Conservation (phyloP, 257 asterid species). For the Fraxinus americana region DNA sequence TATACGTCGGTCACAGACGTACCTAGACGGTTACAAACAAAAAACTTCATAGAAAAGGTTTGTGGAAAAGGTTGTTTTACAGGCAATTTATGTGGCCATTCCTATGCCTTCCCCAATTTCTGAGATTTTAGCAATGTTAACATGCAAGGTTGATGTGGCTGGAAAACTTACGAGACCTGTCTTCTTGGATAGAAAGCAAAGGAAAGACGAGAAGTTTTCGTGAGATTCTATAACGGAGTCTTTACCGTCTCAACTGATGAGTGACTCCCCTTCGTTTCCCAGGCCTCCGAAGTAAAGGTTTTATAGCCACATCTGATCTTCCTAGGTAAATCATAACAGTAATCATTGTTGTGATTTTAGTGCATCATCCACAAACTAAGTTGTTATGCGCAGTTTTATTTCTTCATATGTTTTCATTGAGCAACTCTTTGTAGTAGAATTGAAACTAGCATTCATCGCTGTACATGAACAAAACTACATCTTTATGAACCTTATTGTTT, state of each 20-base stretch:
- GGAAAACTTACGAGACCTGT: constrained; percentile 52
- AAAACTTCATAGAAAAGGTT: too few relatives aligned
- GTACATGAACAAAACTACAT: too few relatives aligned
- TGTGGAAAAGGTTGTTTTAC: constrained; percentile 41
- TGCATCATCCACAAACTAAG: background rate
- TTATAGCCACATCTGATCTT: background rate
- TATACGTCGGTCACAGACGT: too few relatives aligned
- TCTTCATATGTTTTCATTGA: too few relatives aligned
- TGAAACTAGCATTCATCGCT: too few relatives aligned
- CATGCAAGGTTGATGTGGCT: constrained; percentile 51
- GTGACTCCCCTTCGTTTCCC: constrained; percentile 49
- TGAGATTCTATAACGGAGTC: constrained; percentile 67
- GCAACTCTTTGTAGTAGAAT: too few relatives aligned
- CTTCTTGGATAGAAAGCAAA: constrained; percentile 53
- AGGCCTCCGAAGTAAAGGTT: constrained; percentile 31
- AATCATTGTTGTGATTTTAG: constrained; percentile 7
- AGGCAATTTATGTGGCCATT: constrained; percentile 54
- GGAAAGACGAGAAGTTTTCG: constrained; percentile 39
- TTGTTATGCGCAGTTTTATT: background rate
- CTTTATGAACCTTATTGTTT: too few relatives aligned
- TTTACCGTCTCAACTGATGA: constrained; percentile 56
- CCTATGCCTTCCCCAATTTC: constrained; percentile 80
- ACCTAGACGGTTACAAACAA: too few relatives aligned
- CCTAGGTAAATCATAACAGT: background rate
- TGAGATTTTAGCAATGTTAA: constrained; percentile 68